Evolutionary conservation across 1,284 basidiomycete genomes (phyloP).

Genomic region (Sporisorium scitamineum): DNA sequence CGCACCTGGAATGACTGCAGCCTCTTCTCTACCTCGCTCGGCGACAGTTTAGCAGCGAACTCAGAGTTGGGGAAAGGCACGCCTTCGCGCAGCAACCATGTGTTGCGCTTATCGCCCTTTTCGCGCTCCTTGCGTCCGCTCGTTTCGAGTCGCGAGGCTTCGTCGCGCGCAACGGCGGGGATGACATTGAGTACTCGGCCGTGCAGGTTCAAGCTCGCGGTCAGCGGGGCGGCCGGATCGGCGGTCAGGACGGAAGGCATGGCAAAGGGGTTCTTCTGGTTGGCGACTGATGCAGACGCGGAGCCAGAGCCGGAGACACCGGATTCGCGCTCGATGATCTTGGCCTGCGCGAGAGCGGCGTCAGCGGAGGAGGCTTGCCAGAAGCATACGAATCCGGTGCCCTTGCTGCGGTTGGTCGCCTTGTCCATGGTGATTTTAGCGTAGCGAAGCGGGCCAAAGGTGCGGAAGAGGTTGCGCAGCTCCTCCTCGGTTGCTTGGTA

Average conservation of each 20-base stretch:
- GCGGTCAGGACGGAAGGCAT: conserved; percentile 74
- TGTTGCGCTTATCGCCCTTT: conserved; percentile 94
- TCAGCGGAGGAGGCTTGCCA: conserved; percentile 94
- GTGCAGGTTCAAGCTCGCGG: conserved; percentile 86
- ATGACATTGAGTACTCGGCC: conserved; percentile 92
- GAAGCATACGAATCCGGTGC: conserved; percentile 97
- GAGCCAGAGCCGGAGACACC: conserved; percentile 22
- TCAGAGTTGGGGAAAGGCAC: conserved; percentile 64
- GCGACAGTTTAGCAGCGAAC: conserved; percentile 41
- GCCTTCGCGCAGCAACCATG: conserved; percentile 92
- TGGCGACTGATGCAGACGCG: conserved; percentile 17
- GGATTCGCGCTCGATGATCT: conserved; percentile 60
- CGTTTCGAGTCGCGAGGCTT: conserved; percentile 86
- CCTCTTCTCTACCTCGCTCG: conserved; percentile 60
- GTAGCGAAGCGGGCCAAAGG: conserved; percentile 92
- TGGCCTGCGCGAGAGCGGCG: conserved; percentile 82
- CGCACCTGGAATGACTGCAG: conserved; percentile 61
- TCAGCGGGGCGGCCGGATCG: conserved; percentile 90
- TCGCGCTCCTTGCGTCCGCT: conserved; percentile 81
- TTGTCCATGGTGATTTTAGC: conserved; percentile 90
- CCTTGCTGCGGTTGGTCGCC: conserved; percentile 84
- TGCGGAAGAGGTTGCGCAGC: conserved; percentile 66
- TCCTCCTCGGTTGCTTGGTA: conserved; percentile 77
- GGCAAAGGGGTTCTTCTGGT: conserved; percentile 61
- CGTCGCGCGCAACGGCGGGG: conserved; percentile 88